Evolutionary conservation across 495 filamentous ascomycete species (phyloP).

Genomic region (Hypoxylon subgilvum): DNA sequence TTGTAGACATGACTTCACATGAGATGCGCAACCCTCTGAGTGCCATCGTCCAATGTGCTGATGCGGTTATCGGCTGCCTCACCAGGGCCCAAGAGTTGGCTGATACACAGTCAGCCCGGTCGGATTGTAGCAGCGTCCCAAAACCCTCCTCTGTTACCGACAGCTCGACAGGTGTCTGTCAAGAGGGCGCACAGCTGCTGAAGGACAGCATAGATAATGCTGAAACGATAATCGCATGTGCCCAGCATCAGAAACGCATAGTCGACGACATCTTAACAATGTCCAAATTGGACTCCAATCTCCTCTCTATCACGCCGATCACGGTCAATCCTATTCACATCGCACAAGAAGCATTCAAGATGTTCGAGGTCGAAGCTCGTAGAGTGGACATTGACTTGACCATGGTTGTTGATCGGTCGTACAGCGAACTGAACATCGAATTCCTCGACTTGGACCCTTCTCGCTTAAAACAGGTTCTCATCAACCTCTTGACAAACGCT

Average conservation of each 20-base stretch:
- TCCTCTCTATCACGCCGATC: constrained; percentile 76
- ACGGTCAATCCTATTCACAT: constrained; percentile 72
- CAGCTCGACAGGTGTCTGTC: constrained; percentile 1
- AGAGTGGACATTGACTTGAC: constrained; percentile 72
- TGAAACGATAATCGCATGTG: constrained; percentile 82
- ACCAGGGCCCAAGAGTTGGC: constrained; percentile 39
- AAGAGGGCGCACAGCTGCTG: constrained; percentile 48
- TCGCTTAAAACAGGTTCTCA: constrained; percentile 76
- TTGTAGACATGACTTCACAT: constrained; percentile 87
- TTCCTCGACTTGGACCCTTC: constrained; percentile 82
- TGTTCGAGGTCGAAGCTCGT: constrained; percentile 79
- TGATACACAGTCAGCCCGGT: constrained; percentile 5
- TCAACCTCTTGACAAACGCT: constrained; percentile 79
- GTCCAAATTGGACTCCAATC: constrained; percentile 83
- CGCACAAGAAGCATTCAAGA: constrained; percentile 71
- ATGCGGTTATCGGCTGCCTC: constrained; percentile 71
- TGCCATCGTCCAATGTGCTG: constrained; percentile 80
- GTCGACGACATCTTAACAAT: constrained; percentile 84
- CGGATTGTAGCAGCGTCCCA: background rate
- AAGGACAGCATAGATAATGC: constrained; percentile 74
- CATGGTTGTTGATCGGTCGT: constrained; percentile 69
- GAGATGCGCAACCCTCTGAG: constrained; percentile 86
- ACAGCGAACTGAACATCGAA: constrained; percentile 65
- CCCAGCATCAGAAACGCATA: constrained; percentile 77
- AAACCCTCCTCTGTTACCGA: background rate